Base-by-base conservation (phyloP, 2,329 filamentous ascomycete genomes). In the Aspergillus nomiae region DNA sequence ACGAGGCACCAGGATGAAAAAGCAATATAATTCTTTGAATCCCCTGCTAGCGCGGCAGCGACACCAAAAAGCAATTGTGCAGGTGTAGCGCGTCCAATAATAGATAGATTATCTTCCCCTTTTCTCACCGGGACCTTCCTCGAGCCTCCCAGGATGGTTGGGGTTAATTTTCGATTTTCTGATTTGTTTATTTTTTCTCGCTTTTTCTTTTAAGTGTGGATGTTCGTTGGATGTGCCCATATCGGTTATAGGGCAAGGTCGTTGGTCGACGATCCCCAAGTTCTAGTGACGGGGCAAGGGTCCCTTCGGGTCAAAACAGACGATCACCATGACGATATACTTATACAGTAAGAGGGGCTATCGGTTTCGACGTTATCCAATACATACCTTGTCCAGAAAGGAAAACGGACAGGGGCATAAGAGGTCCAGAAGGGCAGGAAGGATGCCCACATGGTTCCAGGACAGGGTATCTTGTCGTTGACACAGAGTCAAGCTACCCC, bases 1-100 rank as follows among this genome's bases (percentile, higher is more conserved):
- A 60, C 58, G 58, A 60, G 58, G 58, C 58, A 60, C n/a, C 50
- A 32, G 28, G 28, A 32, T 26, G 26, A 24, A 54, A 32, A 60
- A 45, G 50, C 32, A 55, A 38, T 55, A 30, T 36, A n/a, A 24
- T 19, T n/a, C 51, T 38, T 24, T 9, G n/a, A 38, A 38, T 19
- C 16, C 51, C 51, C 34, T 38, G 30, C 21, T 26, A 36, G 51
- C 24, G 51, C 5, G 21, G 51, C 19, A 55, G 14, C 21, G 24
- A 32, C 30, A 32, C 8, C 24, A 19, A 58, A 58, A 58, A 58
- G 36, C 36, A 41, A 28, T 19, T 41, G 16, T 41, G 11, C 50
- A 34, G 28, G n/a, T 19, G 32, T 30, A 30, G 24, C 28, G 9
- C n/a, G 26, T 55, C 51, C 51, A 55, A 55, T 55, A 34, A 55